Base-by-base conservation (phyloP, 805 yeast species). In the Lachancea mirantina region DNA sequence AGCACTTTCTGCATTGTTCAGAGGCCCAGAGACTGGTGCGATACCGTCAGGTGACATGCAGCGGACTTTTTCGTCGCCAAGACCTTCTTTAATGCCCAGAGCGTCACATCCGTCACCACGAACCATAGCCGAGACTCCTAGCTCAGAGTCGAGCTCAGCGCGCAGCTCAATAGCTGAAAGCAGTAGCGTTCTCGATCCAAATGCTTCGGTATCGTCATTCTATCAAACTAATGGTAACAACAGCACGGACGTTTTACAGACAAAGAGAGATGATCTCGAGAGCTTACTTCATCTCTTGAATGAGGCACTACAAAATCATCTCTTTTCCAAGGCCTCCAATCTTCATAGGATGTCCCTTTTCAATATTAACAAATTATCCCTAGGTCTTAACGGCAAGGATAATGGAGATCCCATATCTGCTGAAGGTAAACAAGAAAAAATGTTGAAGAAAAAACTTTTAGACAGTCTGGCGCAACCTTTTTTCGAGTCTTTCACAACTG, bases 1-100 rank as follows among this genome's bases (percentile, higher is more conserved):
- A 8, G 65, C 65, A 0, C 38, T 62, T 19, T 51, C 63, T 2
- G 66, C 63, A 0, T 37, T 61, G 9, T 58, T 61, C 38, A 47
- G 43, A n/a, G n/a, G n/a, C n/a, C n/a, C n/a, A n/a, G n/a, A n/a
- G n/a, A n/a, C n/a, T n/a, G n/a, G n/a, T n/a, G n/a, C n/a, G n/a
- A n/a, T n/a, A n/a, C n/a, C n/a, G n/a, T n/a, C n/a, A n/a, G n/a
- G n/a, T n/a, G n/a, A n/a, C n/a, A n/a, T n/a, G n/a, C n/a, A n/a
- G n/a, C n/a, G n/a, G n/a, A n/a, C n/a, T n/a, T n/a, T n/a, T n/a
- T n/a, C n/a, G n/a, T n/a, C n/a, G n/a, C n/a, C n/a, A n/a, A n/a
- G n/a, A n/a, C n/a, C n/a, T n/a, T n/a, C n/a, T n/a, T n/a, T n/a
- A n/a, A n/a, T n/a, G n/a, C n/a, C 23, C 7, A 16, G 19, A 11